Evolutionary conservation across 495 filamentous ascomycete species (phyloP).

Genomic region (Penicillium soppii): DNA sequence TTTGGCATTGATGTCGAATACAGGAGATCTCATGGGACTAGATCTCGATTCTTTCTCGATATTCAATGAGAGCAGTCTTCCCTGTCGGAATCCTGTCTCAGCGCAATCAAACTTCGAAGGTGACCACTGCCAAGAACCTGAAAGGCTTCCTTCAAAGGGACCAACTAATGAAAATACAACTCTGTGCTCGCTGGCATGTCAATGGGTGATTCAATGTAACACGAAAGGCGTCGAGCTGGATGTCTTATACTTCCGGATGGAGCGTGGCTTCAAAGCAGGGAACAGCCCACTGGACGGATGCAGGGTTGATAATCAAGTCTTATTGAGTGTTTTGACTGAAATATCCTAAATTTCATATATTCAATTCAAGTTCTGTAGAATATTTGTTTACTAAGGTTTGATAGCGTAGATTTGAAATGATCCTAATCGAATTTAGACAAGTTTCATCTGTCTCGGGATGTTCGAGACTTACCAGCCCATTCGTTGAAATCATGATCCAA

Average conservation of each 20-base stretch:
- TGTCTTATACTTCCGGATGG: neutral
- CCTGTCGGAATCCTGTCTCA: too few relatives aligned
- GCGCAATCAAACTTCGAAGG: neutral
- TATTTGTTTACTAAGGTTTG: too few relatives aligned
- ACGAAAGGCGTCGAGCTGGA: neutral
- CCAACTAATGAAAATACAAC: neutral
- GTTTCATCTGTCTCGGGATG: neutral
- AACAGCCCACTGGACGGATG: neutral
- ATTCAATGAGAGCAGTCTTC: neutral
- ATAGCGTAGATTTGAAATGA: constrained; percentile 2
- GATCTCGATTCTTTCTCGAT: neutral
- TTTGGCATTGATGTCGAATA: neutral
- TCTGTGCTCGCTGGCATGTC: neutral
- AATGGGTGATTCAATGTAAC: neutral
- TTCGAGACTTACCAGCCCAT: constrained; percentile 17
- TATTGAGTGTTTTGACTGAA: neutral
- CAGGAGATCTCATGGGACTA: neutral
- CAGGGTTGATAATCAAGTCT: neutral
- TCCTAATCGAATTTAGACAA: neutral
- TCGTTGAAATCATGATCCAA: constrained; percentile 14
- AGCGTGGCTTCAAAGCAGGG: neutral
- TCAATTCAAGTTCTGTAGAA: too few relatives aligned
- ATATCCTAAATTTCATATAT: too few relatives aligned
- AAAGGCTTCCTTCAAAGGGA: too few relatives aligned
- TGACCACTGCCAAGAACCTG: too few relatives aligned